These are phyloP conservation scores for Apiotrichum gamsii DNA, from an alignment of 1,284 basidiomycete genomes.

Conservation along the genomic window DNA sequence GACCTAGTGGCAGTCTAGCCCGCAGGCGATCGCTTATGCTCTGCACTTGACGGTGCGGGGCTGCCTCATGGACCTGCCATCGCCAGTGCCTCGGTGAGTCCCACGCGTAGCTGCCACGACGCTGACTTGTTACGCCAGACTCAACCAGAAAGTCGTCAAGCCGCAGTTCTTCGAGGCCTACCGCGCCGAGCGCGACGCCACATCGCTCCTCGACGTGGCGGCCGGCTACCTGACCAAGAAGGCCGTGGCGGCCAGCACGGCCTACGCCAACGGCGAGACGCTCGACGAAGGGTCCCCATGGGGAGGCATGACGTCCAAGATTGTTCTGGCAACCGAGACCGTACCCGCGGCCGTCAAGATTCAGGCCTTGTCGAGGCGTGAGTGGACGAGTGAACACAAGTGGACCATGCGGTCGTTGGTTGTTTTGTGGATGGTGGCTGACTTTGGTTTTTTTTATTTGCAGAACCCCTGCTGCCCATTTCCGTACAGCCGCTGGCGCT, in stretches of 20 bases:
- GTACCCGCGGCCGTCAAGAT: slow-evolving; percentile 46
- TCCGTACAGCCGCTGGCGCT: slow-evolving; percentile 27
- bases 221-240: slow-evolving; percentile 32
- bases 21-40: slow-evolving; percentile 68
- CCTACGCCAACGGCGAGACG: slow-evolving; percentile 13
- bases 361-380: slow-evolving; percentile 19
- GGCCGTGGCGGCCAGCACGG: slow-evolving; percentile 7
- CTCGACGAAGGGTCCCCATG: slow-evolving; percentile 22
- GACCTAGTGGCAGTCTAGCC: slow-evolving; percentile 60
- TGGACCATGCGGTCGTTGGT: too few relatives aligned
- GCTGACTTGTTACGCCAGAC: too few relatives aligned
- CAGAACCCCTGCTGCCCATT: slow-evolving; percentile 32
- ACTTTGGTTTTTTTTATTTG: too few relatives aligned
- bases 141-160: slow-evolving; percentile 63
- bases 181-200: slow-evolving; percentile 38
- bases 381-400: too few relatives aligned
- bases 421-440: too few relatives aligned
- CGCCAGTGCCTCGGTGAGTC: slow-evolving; percentile 64
- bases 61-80: slow-evolving; percentile 73
- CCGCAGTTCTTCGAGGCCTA: slow-evolving; percentile 50
- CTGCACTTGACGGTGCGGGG: slow-evolving; percentile 75
- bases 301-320: slow-evolving; percentile 32
- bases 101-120: too few relatives aligned
- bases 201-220: slow-evolving; percentile 37
- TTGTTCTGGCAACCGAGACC: slow-evolving; percentile 33